Evolutionary conservation across 768 basidiomycete species (phyloP).

Genomic region (Hericium alpestre): DNA sequence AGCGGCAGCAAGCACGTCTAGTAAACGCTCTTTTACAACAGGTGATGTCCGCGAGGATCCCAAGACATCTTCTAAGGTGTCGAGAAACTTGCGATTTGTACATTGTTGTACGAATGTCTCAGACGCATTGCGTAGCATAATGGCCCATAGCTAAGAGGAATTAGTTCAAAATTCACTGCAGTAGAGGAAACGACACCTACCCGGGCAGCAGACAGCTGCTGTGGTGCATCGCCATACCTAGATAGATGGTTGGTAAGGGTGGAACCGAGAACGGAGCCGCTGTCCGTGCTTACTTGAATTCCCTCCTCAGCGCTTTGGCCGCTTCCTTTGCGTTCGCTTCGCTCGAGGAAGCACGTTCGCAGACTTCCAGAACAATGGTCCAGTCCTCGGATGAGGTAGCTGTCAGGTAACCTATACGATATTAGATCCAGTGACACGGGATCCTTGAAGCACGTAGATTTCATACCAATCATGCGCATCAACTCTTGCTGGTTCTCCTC

Average conservation of each 20-base stretch:
- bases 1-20: conserved; percentile 76
- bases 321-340: conserved; percentile 78
- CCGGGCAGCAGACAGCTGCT: conserved; percentile 13
- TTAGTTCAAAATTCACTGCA: not conserved
- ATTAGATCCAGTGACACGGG: conserved; percentile 1
- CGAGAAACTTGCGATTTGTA: conserved; percentile 66
- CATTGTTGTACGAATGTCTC: conserved; percentile 63
- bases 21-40: conserved; percentile 68
- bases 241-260: not conserved
- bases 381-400: conserved; percentile 77
- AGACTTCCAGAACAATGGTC: conserved; percentile 73
- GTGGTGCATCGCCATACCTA: conserved; percentile 12
- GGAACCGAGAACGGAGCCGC: too few species aligned
- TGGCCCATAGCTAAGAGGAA: conserved; percentile 63
- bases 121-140: conserved; percentile 77
- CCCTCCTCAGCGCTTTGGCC: conserved; percentile 66
- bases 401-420: conserved; percentile 52
- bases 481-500: conserved; percentile 42
- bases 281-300: conserved; percentile 58
- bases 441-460: not conserved
- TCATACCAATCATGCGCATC: conserved; percentile 61
- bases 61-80: conserved; percentile 68
- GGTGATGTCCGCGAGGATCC: conserved; percentile 54
- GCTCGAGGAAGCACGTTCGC: conserved; percentile 66
- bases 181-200: conserved; percentile 1